Conservation (phyloP, 352 stramenopile genomes). For the Phytophthora sojae region DNA sequence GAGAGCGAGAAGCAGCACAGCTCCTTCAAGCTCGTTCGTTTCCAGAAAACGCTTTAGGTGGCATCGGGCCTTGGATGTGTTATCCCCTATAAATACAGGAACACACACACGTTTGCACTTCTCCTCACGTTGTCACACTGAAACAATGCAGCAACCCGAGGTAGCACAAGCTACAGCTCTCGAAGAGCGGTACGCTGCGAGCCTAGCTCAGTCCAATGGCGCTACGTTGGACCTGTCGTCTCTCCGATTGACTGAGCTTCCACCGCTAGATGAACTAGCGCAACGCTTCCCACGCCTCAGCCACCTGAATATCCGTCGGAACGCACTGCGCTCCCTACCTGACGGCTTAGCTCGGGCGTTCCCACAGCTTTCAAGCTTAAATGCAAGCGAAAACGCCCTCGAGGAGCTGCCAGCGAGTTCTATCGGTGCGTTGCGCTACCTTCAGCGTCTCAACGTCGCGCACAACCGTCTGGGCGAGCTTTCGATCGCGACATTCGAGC, state of each 20-base stretch:
- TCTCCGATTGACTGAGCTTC: conserved; percentile 46
- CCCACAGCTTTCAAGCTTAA: conserved; percentile 50
- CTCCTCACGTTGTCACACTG: neutral
- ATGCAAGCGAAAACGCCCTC: conserved; percentile 51
- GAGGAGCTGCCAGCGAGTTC: conserved; percentile 44
- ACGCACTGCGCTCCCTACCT: conserved; percentile 45
- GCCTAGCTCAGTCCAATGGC: conserved; percentile 33
- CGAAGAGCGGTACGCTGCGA: conserved; percentile 24
- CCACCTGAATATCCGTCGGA: conserved; percentile 58
- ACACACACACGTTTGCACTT: conserved; percentile 4
- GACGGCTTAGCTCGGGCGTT: conserved; percentile 41
- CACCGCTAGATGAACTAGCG: conserved; percentile 36
- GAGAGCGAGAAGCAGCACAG: conserved; percentile 40
- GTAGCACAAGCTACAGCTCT: conserved; percentile 7
- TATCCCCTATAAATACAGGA: conserved; percentile 33
- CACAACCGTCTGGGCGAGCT: conserved; percentile 50
- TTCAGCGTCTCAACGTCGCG: conserved; percentile 57
- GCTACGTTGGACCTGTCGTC: conserved; percentile 58
- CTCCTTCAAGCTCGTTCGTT: conserved; percentile 67
- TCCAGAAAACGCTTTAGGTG: conserved; percentile 48
- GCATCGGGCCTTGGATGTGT: neutral
- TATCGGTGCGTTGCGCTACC: conserved; percentile 32
- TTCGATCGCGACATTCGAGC: conserved; percentile 33
- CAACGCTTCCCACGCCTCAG: conserved; percentile 48
- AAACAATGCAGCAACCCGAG: conserved; percentile 9